Base-by-base conservation (phyloP, 2,329 filamentous ascomycete genomes). In the Leptographium galeiforme region DNA sequence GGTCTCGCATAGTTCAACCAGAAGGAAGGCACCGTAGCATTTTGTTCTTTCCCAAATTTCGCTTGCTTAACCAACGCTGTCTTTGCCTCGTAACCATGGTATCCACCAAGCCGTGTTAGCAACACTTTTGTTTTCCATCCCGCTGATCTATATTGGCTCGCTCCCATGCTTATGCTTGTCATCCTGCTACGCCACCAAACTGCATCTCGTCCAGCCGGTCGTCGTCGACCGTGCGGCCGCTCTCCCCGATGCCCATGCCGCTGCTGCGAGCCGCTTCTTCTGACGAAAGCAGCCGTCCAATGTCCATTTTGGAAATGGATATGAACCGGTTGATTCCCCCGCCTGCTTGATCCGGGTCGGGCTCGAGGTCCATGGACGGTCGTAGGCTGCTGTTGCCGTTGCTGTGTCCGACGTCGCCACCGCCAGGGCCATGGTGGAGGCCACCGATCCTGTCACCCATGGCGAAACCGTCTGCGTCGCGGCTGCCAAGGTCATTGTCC, bases 271-370 rank as follows among this genome's bases (percentile, higher is more conserved):
- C 53, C 12, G 52, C 55, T 25, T 58, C 55, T 30, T 57, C 56
- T 13, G 57, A 58, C 45, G 58, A 57, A 30, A 59, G 41, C 33
- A 58, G 38, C 30, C 55, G 56, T 4, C 58, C 58, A 52, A 59
- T 59, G 51, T 59, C 58, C 58, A 59, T 59, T 50, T 59, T 59
- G 44, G 55, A 57, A 8, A 56, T 50, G 34, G 55, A 57, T 10
- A 56, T 50, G 34, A 59, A 55, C 8, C 58, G 57, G 50, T 54
- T 57, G 43, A 50, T 50, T 48, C 49, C 18, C 2, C 36, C 25
- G 2, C 51, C 51, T 32, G 40, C 48, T 4, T 53, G 50, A 4
- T 53, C 56, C 2, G 39, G n/a, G n/a, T 56, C 56, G 2, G 53
- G 48, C 38, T 56, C 55, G 11, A 56, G 16, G 19, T 58, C 55